phyloP scores from a whole-genome alignment of 768 basidiomycete genomes.

The Termitomyces sp. region DNA sequence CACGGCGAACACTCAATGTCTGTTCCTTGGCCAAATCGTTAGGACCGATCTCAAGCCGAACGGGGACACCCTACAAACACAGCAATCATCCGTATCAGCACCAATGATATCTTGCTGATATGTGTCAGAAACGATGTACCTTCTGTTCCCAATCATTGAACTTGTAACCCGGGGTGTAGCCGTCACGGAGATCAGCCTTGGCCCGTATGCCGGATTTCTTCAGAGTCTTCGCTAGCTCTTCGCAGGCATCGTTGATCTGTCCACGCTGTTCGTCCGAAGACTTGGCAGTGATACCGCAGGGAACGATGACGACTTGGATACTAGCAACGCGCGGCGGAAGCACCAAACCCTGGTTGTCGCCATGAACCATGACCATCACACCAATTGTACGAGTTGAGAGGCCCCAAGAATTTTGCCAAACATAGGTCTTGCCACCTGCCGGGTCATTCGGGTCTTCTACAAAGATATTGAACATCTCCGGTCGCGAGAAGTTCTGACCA shows the following conservation, averaged over 20 bases:
- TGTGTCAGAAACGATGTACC: slow-evolving; percentile 31
- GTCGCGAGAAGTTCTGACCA: slow-evolving; percentile 95
- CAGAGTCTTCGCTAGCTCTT: slow-evolving; percentile 68
- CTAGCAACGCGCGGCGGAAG: slow-evolving; percentile 96
- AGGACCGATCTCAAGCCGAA: slow-evolving; percentile 96
- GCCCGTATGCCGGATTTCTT: slow-evolving; percentile 72
- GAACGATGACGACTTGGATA: slow-evolving; percentile 86
- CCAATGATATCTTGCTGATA: neutral
- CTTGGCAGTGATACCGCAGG: slow-evolving; percentile 91
- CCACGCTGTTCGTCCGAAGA: slow-evolving; percentile 60
- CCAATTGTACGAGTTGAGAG: slow-evolving; percentile 94
- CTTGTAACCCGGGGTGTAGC: slow-evolving; percentile 97
- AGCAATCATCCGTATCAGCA: slow-evolving; percentile 4
- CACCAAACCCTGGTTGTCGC: slow-evolving; percentile 95
- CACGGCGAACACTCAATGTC: slow-evolving; percentile 79
- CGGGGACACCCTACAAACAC: slow-evolving; percentile 74
- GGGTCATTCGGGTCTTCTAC: slow-evolving; percentile 90
- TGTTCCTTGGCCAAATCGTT: slow-evolving; percentile 82
- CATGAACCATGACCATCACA: slow-evolving; percentile 99
- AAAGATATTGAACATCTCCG: slow-evolving; percentile 96
- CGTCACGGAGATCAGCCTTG: slow-evolving; percentile 89
- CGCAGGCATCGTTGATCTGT: slow-evolving; percentile 71
- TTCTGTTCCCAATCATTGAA: slow-evolving; percentile 99
- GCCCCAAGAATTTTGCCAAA: slow-evolving; percentile 99
- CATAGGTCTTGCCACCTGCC: slow-evolving; percentile 65